Percentiles rank a stretch among this genome's conserved stretches.
Evolutionary conservation across 345 rosid species (phyloP).

Genomic region (Eucalyptus sp.): DNA sequence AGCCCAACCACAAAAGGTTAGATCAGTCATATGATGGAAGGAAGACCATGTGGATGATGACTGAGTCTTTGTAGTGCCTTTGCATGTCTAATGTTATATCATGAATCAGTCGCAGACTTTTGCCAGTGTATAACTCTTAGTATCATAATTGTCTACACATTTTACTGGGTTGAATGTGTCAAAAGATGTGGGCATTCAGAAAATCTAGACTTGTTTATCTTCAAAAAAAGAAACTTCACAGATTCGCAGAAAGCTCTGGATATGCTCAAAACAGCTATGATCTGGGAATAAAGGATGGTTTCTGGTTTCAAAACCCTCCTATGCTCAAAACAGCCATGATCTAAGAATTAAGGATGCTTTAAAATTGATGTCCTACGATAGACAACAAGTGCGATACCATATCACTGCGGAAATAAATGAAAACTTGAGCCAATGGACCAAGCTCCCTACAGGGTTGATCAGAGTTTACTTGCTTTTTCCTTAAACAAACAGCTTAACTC

Average conservation of each 20-base stretch:
- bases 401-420: neutral
- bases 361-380: neutral
- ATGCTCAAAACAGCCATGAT: neutral
- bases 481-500: neutral
- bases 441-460: neutral
- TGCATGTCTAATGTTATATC: neutral
- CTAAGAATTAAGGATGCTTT: neutral
- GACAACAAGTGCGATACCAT: neutral
- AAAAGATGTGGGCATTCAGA: neutral
- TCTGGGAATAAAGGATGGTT: neutral
- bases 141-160: neutral
- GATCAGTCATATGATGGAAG: neutral
- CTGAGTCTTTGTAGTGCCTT: neutral
- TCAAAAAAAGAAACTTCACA: neutral
- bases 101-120: neutral
- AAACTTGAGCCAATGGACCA: neutral
- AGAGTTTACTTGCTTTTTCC: neutral
- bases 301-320: neutral
- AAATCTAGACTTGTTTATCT: neutral
- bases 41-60: accelerated
- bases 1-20: neutral
- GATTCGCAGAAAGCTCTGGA: neutral
- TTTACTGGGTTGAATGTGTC: neutral
- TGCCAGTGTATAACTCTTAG: neutral
- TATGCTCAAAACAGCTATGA: neutral